phyloP scores from a whole-genome alignment of 2,329 filamentous ascomycete genomes.

The Davidsoniella neocaledoniae region DNA sequence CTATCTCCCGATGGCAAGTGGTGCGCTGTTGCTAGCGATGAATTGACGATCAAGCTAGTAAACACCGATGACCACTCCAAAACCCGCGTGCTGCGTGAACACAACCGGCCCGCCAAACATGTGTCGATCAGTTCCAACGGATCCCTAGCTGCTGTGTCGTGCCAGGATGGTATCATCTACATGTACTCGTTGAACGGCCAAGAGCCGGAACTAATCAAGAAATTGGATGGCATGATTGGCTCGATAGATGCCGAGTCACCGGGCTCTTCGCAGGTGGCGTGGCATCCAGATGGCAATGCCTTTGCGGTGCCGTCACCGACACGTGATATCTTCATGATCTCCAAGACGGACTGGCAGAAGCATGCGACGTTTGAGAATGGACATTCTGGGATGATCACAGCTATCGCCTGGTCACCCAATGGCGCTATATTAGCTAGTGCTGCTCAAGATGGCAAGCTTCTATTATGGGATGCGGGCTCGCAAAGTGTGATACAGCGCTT shows the following conservation, averaged over 20 bases:
- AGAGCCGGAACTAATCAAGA: constrained; percentile 64
- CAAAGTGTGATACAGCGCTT: constrained; percentile 65
- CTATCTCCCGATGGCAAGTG: constrained; percentile 68
- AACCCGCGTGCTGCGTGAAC: constrained; percentile 66
- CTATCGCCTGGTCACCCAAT: constrained; percentile 85
- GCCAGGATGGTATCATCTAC: constrained; percentile 78
- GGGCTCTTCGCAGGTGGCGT: constrained; percentile 52
- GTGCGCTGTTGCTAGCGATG: constrained; percentile 94
- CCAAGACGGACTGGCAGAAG: constrained; percentile 76
- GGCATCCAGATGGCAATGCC: constrained; percentile 89
- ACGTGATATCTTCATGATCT: constrained; percentile 70
- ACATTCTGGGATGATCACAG: constrained; percentile 71
- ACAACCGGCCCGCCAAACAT: constrained; percentile 77
- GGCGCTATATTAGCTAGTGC: constrained; percentile 68
- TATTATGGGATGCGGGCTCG: constrained; percentile 80
- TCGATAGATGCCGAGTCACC: constrained; percentile 50
- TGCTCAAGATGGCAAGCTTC: constrained; percentile 48
- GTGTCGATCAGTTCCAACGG: constrained; percentile 74
- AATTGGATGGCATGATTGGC: constrained; percentile 73
- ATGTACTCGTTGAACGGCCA: constrained; percentile 69
- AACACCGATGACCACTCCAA: constrained; percentile 61
- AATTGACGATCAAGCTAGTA: constrained; percentile 80
- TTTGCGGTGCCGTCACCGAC: constrained; percentile 75
- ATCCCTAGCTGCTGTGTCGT: constrained; percentile 60
- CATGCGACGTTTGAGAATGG: constrained; percentile 64